A percentile compares a stretch with the other conserved stretches of the same genome.
These are phyloP conservation scores for Schwanniomyces sp. DNA, from an alignment of 805 yeast genomes.

Conservation along the genomic window DNA sequence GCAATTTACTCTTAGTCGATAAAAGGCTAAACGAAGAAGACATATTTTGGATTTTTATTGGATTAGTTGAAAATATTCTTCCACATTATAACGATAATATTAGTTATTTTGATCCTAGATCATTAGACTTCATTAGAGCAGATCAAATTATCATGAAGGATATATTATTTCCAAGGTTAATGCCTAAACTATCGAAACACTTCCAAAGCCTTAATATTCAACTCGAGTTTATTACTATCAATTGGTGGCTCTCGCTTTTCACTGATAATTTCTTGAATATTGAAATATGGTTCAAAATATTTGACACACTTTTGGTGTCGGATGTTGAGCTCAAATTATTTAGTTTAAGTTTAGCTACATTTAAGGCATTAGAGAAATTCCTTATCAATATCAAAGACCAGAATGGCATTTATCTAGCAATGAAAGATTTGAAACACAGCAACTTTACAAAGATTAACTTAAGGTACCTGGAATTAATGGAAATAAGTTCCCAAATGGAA, in stretches of 20 bases:
- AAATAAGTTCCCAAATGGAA: conserved; percentile 12
- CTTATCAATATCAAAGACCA: conserved; percentile 22
- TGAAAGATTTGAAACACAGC: conserved; percentile 27
- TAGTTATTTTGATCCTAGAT: conserved; percentile 12
- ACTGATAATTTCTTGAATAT: conserved; percentile 49
- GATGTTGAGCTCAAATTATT: conserved; percentile 38
- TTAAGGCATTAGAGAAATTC: conserved; percentile 33
- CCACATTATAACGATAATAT: conserved; percentile 40
- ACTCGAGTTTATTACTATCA: conserved; percentile 49
- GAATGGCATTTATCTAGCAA: conserved; percentile 33
- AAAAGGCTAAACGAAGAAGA: conserved; percentile 37
- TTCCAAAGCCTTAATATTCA: conserved; percentile 37
- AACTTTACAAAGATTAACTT: conserved; percentile 15
- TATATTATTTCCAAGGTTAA: conserved; percentile 26
- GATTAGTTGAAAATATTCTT: conserved; percentile 47
- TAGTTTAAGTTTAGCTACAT: conserved; percentile 31
- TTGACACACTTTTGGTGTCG: conserved; percentile 44
- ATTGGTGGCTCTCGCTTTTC: conserved; percentile 59
- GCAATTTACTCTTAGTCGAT: conserved; percentile 42
- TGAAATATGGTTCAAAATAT: conserved; percentile 50
- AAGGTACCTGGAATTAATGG: conserved; percentile 18
- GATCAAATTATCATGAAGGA: conserved; percentile 40
- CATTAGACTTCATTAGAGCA: conserved; percentile 28
- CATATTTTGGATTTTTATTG: conserved; percentile 53
- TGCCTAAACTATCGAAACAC: conserved; percentile 43